Percentiles rank a stretch among this genome's conserved stretches.
Conservation (phyloP, 163 green algal species). For the Chlamydomonas reinhardtii region DNA sequence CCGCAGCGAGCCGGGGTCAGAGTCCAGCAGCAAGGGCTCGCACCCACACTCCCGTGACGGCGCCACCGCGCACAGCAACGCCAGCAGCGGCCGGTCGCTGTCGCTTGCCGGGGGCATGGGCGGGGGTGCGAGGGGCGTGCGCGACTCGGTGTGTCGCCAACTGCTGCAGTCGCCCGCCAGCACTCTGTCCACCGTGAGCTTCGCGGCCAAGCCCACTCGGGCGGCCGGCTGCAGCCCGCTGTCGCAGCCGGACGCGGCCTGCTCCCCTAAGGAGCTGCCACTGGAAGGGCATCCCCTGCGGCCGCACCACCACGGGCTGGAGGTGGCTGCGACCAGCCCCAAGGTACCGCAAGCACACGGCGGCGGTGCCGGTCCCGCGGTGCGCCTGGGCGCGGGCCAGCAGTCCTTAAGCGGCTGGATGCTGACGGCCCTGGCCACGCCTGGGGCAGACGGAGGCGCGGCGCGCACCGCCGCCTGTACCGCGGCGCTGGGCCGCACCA, state of each 20-base stretch:
- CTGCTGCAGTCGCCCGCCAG: constrained; percentile 24
- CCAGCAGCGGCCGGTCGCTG: not conserved
- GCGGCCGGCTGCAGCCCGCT: not conserved
- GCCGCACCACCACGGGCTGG: not conserved
- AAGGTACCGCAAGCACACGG: not conserved
- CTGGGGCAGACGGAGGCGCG: not conserved
- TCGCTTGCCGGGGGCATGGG: not conserved
- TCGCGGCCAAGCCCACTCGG: not conserved
- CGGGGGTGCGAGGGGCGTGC: not conserved
- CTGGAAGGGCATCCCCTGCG: not conserved
- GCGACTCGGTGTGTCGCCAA: constrained; percentile 17
- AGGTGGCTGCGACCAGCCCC: not conserved
- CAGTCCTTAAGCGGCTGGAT: too few species aligned
- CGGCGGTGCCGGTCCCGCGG: too few species aligned
- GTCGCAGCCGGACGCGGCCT: not conserved
- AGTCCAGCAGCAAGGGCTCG: not conserved
- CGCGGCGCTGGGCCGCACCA: not conserved
- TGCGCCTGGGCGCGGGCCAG: too few species aligned
- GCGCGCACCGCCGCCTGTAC: not conserved
- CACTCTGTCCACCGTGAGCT: constrained; percentile 12
- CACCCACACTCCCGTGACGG: too few species aligned
- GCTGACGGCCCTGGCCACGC: not conserved
- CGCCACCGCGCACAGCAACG: not conserved
- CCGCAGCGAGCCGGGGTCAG: not conserved
- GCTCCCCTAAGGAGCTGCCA: constrained; percentile 35